phyloP scores from a whole-genome alignment of 768 basidiomycete genomes.

The Macrolepiota dolichaula region DNA sequence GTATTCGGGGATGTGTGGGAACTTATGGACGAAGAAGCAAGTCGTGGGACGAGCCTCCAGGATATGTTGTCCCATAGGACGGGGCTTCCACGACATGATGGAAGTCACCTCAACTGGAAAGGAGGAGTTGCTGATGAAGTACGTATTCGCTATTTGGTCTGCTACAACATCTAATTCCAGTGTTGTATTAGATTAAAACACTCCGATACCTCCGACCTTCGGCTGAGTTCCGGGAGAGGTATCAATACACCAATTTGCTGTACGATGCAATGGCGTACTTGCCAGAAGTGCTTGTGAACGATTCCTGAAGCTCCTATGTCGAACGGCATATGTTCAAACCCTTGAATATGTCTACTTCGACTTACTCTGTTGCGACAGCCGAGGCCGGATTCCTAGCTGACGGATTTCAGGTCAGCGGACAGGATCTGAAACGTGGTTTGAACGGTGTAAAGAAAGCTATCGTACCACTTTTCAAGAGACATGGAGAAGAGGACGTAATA shows the following conservation, averaged over 20 bases:
- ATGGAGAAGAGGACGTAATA: slow-evolving; percentile 34
- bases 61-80: slow-evolving; percentile 42
- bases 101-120: slow-evolving; percentile 21
- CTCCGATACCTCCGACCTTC: slow-evolving; percentile 35
- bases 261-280: slow-evolving; percentile 38
- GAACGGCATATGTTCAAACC: slow-evolving; percentile 33
- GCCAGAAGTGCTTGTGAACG: slow-evolving; percentile 33
- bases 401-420: slow-evolving; percentile 33
- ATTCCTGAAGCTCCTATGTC: no score
- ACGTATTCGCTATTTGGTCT: not conserved
- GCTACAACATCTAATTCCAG: not conserved
- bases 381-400: slow-evolving; percentile 25
- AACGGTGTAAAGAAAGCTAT: slow-evolving; percentile 31
- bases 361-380: slow-evolving; percentile 35
- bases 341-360: slow-evolving; percentile 35
- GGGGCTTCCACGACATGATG: slow-evolving; percentile 41
- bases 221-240: slow-evolving; percentile 35
- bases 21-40: slow-evolving; percentile 32
- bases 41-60: slow-evolving; percentile 29
- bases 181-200: slow-evolving; percentile 29
- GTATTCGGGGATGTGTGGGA: slow-evolving; percentile 33
- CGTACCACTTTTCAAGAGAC: slow-evolving; percentile 35
- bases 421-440: slow-evolving; percentile 19
- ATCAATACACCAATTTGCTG: slow-evolving; percentile 46
- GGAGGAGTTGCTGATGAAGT: slow-evolving; percentile 34